A percentile compares a stretch with the other conserved stretches of the same genome.
phyloP scores from a whole-genome alignment of 495 filamentous ascomycete genomes.

The Penicillium diatomitis region DNA sequence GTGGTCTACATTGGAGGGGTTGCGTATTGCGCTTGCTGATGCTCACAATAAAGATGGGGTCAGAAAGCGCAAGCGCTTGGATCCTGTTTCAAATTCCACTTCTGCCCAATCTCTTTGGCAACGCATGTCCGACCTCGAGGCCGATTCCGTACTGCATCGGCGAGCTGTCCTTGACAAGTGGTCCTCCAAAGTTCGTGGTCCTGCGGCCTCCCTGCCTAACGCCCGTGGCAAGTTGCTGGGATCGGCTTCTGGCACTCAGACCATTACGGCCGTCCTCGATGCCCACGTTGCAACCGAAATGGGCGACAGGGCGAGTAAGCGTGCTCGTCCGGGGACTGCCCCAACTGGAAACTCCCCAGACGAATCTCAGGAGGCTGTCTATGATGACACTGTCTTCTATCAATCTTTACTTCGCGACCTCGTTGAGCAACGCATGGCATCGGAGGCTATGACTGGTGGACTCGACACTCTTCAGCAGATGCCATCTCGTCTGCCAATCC shows the following conservation, averaged over 20 bases:
- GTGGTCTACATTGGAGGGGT: constrained; percentile 72
- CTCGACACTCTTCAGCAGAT: constrained; percentile 32
- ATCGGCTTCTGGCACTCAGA: constrained; percentile 38
- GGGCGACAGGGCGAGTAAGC: constrained; percentile 59
- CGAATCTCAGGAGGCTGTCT: constrained; percentile 41
- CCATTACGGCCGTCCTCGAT: constrained; percentile 62
- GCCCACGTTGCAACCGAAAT: constrained; percentile 59
- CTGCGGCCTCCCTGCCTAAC: constrained; percentile 27
- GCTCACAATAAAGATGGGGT: constrained; percentile 35
- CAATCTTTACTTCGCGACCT: constrained; percentile 84
- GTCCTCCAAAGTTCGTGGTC: constrained; percentile 43
- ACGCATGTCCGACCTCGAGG: constrained; percentile 59
- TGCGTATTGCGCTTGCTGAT: constrained; percentile 54
- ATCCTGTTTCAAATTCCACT: constrained; percentile 38
- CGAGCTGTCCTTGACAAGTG: constrained; percentile 38
- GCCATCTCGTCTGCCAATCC: constrained; percentile 26
- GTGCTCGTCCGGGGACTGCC: constrained; percentile 13
- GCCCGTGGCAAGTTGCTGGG: constrained; percentile 38
- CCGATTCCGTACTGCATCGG: constrained; percentile 34
- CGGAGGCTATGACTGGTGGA: constrained; percentile 36
- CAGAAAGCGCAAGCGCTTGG: constrained; percentile 51
- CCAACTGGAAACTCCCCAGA: constrained; percentile 1
- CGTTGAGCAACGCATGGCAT: constrained; percentile 68
- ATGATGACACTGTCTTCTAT: constrained; percentile 93
- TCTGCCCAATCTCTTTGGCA: constrained; percentile 57